Evolutionary conservation across 371 early-diverging fungal genomes (phyloP), one percentile per base, ranked within the genome.

Genomic region (Zychaea mexicana): DNA sequence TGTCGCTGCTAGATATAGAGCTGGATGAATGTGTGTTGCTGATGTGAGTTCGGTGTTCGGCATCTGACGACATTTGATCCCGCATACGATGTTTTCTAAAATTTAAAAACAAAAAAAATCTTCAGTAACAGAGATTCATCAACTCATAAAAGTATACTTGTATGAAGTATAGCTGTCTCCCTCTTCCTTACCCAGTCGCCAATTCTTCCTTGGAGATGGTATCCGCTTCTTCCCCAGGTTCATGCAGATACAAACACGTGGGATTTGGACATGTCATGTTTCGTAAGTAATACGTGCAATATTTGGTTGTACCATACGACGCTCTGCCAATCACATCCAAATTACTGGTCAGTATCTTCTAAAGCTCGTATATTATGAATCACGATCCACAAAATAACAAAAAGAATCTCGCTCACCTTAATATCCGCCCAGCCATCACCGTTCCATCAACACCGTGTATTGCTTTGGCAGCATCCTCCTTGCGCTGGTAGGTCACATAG

Each of bases 261-360:
- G 94, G 90, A 68, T 95, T 97, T 66, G 93, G 96, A 72, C 99
- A 98, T 2, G 87, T 73, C 78, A 93, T 91, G 66, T 90, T 92
- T 26, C 94, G 91, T 46, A 98, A 77, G 73, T 93, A 98, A 72
- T 92, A 94, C 10, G 97, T 90, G 74, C 99, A 98, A 74, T 98
- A 98, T 74, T 97, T 97, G 36, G 98, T 98, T 17, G 98, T 96
- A 27, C 99, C 99, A 81, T 93, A 94, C 0, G 96, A 92, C 9
- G 82, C 82, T 52, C 82, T 82, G 61, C 6, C 19, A 17, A 66
- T 19, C 33, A 31, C 28, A n/a, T 19, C 12, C 13, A 30, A n/a
- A n/a, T n/a, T n/a, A n/a, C n/a, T n/a, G n/a, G n/a, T n/a, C n/a
- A n/a, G n/a, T n/a, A n/a, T n/a, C n/a, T n/a, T n/a, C n/a, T n/a